phyloP scores from a whole-genome alignment of 2,329 filamentous ascomycete species.

The Paraconiothyrium brasiliense region DNA sequence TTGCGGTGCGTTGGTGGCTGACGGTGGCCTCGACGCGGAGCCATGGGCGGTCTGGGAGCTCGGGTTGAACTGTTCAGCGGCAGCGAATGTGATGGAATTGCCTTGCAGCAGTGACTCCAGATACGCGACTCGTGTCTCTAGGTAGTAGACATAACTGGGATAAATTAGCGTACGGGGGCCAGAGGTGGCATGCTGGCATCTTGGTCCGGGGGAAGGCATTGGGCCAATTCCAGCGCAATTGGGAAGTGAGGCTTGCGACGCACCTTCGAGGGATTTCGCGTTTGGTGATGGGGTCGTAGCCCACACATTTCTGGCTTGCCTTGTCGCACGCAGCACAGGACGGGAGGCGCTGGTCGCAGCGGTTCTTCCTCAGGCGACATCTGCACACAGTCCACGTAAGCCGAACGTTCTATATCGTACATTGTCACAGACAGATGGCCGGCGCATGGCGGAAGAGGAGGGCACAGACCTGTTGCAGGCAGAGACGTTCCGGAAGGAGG shows the following conservation, averaged over 20 bases:
- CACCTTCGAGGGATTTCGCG: slow-evolving; percentile 86
- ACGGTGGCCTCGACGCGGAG: slow-evolving; percentile 31
- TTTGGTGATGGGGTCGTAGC: slow-evolving; percentile 96
- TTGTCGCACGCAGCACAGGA: slow-evolving; percentile 93
- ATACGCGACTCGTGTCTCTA: slow-evolving; percentile 85
- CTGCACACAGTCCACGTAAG: slow-evolving; percentile 22
- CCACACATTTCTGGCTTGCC: slow-evolving; percentile 88
- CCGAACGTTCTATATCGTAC: not conserved
- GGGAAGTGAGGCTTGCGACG: slow-evolving; percentile 21
- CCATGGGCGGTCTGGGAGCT: slow-evolving; percentile 49
- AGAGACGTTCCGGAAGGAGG: slow-evolving; percentile 70
- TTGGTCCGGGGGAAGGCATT: slow-evolving; percentile 7
- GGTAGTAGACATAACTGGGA: slow-evolving; percentile 87
- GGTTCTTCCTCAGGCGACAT: slow-evolving; percentile 90
- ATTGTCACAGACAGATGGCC: not conserved
- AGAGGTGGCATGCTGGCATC: not conserved
- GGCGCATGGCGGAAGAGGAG: not conserved
- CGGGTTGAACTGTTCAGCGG: slow-evolving; percentile 70
- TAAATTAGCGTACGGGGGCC: slow-evolving; percentile 24
- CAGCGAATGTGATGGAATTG: slow-evolving; percentile 76
- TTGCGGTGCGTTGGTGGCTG: slow-evolving; percentile 23
- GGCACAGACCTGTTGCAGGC: slow-evolving; percentile 75
- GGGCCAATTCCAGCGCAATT: slow-evolving; percentile 11
- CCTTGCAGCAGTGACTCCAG: slow-evolving; percentile 78
- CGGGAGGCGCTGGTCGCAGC: slow-evolving; percentile 91